These are phyloP conservation scores for Barbatosphaeria neglecta DNA, from an alignment of 495 filamentous ascomycete genomes.

Conservation along the genomic window DNA sequence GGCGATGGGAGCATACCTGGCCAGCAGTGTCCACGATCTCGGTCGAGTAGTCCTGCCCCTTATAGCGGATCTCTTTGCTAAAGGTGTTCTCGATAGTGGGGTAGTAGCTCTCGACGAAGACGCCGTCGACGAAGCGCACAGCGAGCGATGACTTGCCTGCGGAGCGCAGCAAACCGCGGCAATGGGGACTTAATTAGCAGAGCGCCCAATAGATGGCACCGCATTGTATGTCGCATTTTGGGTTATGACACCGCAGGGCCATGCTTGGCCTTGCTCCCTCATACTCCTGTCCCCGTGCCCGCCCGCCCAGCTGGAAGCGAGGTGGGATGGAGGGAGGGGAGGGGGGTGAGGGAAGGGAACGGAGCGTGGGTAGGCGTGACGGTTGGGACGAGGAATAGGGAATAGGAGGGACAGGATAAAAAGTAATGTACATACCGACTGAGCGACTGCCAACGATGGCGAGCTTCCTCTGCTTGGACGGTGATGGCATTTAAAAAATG, in stretches of 20 bases:
- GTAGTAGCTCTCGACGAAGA: slow-evolving; percentile 98
- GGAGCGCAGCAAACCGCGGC: no score
- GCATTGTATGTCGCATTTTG: no score
- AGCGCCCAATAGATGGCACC: no score
- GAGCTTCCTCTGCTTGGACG: slow-evolving; percentile 92
- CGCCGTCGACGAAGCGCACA: slow-evolving; percentile 92
- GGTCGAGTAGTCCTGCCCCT: slow-evolving; percentile 84
- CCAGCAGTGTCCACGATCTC: slow-evolving; percentile 98
- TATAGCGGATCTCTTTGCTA: slow-evolving; percentile 83
- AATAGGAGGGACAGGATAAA: no score
- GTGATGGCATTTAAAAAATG: slow-evolving; percentile 54
- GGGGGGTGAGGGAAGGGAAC: no score
- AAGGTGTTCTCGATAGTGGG: slow-evolving; percentile 99
- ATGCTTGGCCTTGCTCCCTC: no score
- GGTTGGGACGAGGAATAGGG: slow-evolving; percentile 5
- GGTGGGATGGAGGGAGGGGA: no score
- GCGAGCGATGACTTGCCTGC: slow-evolving; percentile 95
- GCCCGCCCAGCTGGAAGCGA: no score
- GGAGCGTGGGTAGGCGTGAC: no score
- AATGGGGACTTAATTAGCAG: no score
- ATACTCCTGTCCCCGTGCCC: no score
- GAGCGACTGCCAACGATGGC: slow-evolving; percentile 96
- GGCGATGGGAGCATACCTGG: slow-evolving; percentile 49
- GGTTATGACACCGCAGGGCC: no score
- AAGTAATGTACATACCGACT: slow-evolving; percentile 56